Evolutionary conservation across 75 land plant genomes (phyloP).

Genomic region (Pinus albicaulis): DNA sequence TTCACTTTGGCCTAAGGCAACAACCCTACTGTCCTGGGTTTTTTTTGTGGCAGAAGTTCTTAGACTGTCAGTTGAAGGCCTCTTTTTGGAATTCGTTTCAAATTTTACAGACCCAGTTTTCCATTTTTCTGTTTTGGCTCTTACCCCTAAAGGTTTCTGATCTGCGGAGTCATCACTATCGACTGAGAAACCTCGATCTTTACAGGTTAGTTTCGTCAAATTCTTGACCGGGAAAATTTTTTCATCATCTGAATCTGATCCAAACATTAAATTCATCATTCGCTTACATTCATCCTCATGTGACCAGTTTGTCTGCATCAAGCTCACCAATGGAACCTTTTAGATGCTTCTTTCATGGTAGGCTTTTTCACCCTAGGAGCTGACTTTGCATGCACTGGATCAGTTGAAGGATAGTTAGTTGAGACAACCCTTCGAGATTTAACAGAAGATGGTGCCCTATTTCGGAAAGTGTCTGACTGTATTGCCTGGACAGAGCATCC

Average conservation of each 20-base stretch:
- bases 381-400: background rate
- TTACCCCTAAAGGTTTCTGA: no score
- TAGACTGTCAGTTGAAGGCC: no score
- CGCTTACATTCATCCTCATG: background rate
- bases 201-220: no score
- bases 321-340: background rate
- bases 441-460: background rate
- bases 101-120: no score
- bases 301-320: background rate
- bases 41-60: no score
- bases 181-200: no score
- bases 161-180: no score
- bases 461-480: background rate
- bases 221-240: no score
- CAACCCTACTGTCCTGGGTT: no score
- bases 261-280: background rate
- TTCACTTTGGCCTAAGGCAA: no score
- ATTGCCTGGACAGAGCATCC: background rate
- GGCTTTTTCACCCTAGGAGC: background rate
- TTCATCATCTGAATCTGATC: background rate
- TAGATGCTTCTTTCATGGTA: background rate
- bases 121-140: no score
- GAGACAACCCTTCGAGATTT: slow-evolving; percentile 1
- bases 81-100: no score
- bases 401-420: background rate